These are phyloP conservation scores for Chaetomium olivaceum DNA, from an alignment of 2,329 filamentous ascomycete genomes.

Conservation along the genomic window DNA sequence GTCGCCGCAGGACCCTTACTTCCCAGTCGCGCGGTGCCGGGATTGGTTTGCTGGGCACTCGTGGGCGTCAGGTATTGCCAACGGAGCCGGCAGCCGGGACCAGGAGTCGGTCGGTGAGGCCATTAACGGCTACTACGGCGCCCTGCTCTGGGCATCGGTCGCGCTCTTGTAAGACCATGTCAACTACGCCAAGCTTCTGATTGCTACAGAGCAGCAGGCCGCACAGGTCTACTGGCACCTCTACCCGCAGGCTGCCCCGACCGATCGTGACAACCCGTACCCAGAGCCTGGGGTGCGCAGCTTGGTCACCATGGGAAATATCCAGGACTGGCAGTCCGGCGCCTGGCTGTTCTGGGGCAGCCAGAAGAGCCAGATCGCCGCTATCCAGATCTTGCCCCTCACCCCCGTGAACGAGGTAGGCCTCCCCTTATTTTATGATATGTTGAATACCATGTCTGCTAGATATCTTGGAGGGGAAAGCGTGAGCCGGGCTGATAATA, in stretches of 20 bases:
- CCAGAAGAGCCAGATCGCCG: slow-evolving; percentile 6
- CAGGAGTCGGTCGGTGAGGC: slow-evolving; percentile 2
- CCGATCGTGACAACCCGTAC: slow-evolving; percentile 3
- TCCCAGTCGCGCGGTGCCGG: slow-evolving; percentile 2
- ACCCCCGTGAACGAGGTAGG: slow-evolving; percentile 5
- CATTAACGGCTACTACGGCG: slow-evolving; percentile 6
- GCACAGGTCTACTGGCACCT: slow-evolving; percentile 7
- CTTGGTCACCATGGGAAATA: slow-evolving; percentile 1
- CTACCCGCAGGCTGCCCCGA: not conserved
- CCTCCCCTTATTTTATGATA: too few species aligned
- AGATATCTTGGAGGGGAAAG: too few species aligned
- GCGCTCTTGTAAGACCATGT: not conserved
- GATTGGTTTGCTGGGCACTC: slow-evolving; percentile 5
- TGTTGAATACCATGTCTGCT: too few species aligned
- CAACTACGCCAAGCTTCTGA: slow-evolving; percentile 4
- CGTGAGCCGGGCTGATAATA: too few species aligned
- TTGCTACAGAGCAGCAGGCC: not conserved
- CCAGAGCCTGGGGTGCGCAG: slow-evolving; percentile 1
- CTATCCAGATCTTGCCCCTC: slow-evolving; percentile 6
- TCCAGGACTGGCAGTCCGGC: slow-evolving; percentile 3
- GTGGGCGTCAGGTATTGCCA: slow-evolving; percentile 3
- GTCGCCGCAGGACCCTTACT: not conserved
- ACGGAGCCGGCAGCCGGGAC: slow-evolving; percentile 3
- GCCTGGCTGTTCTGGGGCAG: slow-evolving; percentile 7
- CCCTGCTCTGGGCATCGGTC: slow-evolving; percentile 1